Evolutionary conservation across 306 rosid genomes (phyloP), one percentile per base, ranked within the genome.

Genomic region (Inga laurina): DNA sequence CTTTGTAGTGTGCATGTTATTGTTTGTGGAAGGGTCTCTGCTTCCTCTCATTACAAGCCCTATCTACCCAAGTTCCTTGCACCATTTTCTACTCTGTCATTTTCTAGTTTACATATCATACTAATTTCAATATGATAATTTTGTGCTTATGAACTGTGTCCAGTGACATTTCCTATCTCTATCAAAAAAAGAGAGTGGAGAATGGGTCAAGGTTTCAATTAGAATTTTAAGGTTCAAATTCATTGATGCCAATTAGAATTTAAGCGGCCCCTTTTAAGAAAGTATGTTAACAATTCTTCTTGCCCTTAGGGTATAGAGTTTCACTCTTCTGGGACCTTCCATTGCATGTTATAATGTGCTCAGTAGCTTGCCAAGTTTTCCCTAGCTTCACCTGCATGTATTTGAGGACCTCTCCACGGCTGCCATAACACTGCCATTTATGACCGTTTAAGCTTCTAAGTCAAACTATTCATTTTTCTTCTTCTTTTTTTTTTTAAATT

Each of bases 11-110:
- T 84, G 24, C 56, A 62, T 51, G 77, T 15, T 61, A 46, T 46
- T 30, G 44, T 77, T 70, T 22, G 24, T 61, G 71, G 35, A 34
- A 52, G 68, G 67, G 32, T 64, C 49, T 82, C 32, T 85, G 57
- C 48, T 78, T 15, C 46, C 46, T 68, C 27, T 15, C 65, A 70
- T 81, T 37, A 30, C 22, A 12, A 51, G 35, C 62, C 56, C 24
- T 79, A 44, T 21, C 56, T 32, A 45, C 71, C 22, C 14, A 19
- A 74, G 37, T 2, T 70, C 59, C 41, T 46, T 27, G 9, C 49
- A 45, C 45, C 45, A 48, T 18, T 27, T n/a, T 19, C 51, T 74
- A 32, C 10, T 74, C 5, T 49, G 24, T 14, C 7, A 19, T 19
- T 41, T 39, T 43, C 11, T 27, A 4, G 32, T 70, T 70, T 70